Evolutionary conservation across 306 rosid genomes (phyloP), one percentile per base, ranked within the genome.

Genomic region (Trifolium subterraneum): DNA sequence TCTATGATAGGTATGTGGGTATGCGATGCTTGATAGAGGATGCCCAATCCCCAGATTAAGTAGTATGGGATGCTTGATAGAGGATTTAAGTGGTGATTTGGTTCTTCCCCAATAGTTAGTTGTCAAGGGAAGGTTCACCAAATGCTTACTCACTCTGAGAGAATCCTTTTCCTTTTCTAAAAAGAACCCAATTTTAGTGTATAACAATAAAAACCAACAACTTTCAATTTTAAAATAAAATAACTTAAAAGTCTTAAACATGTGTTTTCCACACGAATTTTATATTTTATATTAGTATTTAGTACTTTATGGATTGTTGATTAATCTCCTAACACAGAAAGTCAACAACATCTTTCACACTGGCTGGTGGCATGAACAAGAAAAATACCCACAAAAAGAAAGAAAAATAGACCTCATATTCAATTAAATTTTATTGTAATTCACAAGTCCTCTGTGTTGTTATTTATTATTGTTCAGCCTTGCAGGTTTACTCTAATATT

Each of bases 401-500:
- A 41, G 11, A 70, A 29, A 78, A 39, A 78, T 33, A 64, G 54
- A 47, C 68, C n/a, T n/a, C 18, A 56, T 64, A 83, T 79, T 79
- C 81, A 47, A 68, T 71, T 70, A 66, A 68, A 65, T 70, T 75
- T 75, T 61, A 79, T 75, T 52, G 33, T 39, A 78, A 12, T 51
- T 58, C 29, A 50, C 55, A 78, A 52, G 64, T 14, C 15, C 69
- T 60, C 64, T 66, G 45, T 70, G 73, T 60, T 60, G 50, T 10
- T 71, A 70, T n/a, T n/a, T n/a, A n/a, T 48, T 78, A 64, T 74
- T 70, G 48, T 60, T 71, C 31, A 48, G 70, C 60, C 27, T 65
- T 36, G 71, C 81, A 76, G 70, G 16, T 18, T 42, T 69, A 67
- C 55, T 41, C 62, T 68, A 22, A 64, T 64, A 64, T 64, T 55